Base-by-base conservation (phyloP, 345 rosid species). In the Populus euphratica region DNA sequence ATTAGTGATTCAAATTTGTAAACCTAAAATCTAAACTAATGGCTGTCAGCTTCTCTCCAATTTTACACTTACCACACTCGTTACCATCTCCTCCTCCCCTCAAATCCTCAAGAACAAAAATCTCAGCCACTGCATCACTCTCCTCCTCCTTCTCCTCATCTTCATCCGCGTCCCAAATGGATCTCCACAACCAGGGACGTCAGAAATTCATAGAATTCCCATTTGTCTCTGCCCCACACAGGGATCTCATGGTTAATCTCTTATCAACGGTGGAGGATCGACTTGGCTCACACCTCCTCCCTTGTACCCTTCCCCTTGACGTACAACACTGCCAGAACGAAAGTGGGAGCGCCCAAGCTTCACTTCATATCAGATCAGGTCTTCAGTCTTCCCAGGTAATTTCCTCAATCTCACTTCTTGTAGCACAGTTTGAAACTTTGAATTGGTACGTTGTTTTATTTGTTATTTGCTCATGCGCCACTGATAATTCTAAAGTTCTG, bases 261-360 rank as follows among this genome's bases (percentile, higher is more conserved):
- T 83, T 92, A 64, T 90, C 98, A 2, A 83, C 91, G 47, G 72
- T 86, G 44, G 96, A 94, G 83, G 76, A 79, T 83, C 89, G 94
- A 12, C 91, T 92, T 66, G 83, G 77, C 3, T 77, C 89, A 0
- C 86, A 83, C 27, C 89, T 94, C 69, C 90, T 85, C 12, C 93
- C 96, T 17, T 89, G 91, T 49, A 68, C 77, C 29, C 91, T 94
- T 35, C 92, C 98, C 2, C 81, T 79, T 10, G 96, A 92, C 44
- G 91, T 89, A 11, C 89, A 85, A 43, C 79, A 78, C 78, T 91
- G 83, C 84, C 77, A 84, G 81, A 89, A 87, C 83, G 86, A 85
- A 31, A 84, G 18, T 69, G 91, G 88, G 6, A 80, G 86, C 41
- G 87, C 97, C 27, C 91, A 88, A 54, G 96, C 91, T 16, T 86